phyloP scores from a whole-genome alignment of 805 yeast genomes.

The Scheffersomyces spartinae region DNA sequence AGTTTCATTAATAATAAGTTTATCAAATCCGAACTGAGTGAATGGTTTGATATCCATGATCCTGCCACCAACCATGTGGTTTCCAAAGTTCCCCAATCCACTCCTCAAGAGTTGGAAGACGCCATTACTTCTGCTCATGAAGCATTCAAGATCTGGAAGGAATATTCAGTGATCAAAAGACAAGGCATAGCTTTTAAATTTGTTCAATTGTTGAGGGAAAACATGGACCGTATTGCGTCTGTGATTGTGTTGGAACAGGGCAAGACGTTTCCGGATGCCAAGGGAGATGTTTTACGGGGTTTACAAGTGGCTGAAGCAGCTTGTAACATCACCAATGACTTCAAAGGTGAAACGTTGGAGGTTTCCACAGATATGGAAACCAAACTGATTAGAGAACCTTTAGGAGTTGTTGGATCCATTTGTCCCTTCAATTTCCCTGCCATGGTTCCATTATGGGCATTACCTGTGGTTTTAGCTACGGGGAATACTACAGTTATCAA shows the following conservation, averaged over 20 bases:
- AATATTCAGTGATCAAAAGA: conserved; percentile 37
- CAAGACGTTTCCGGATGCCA: conserved; percentile 63
- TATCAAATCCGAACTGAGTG: conserved; percentile 35
- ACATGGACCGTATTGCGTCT: conserved; percentile 60
- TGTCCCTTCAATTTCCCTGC: conserved; percentile 81
- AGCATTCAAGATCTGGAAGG: conserved; percentile 51
- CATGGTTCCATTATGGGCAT: conserved; percentile 65
- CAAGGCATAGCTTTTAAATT: conserved; percentile 60
- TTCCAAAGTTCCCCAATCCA: conserved; percentile 61
- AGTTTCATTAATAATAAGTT: conserved; percentile 40
- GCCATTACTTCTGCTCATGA: conserved; percentile 55
- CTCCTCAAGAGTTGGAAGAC: conserved; percentile 49
- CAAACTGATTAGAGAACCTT: conserved; percentile 56
- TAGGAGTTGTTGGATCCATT: conserved; percentile 69
- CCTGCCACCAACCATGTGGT: conserved; percentile 65
- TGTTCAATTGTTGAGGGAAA: conserved; percentile 49
- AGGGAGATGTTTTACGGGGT: conserved; percentile 65
- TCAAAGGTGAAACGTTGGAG: conserved; percentile 52
- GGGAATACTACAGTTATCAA: conserved; percentile 61
- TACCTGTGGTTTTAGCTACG: conserved; percentile 52
- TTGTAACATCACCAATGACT: conserved; percentile 51
- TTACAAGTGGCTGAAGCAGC: conserved; percentile 73
- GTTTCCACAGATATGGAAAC: conserved; percentile 71
- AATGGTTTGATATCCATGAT: conserved; percentile 62
- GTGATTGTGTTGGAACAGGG: conserved; percentile 44